Base-by-base conservation (phyloP, 176 grass and related monocot species). In the Triticum urartu region DNA sequence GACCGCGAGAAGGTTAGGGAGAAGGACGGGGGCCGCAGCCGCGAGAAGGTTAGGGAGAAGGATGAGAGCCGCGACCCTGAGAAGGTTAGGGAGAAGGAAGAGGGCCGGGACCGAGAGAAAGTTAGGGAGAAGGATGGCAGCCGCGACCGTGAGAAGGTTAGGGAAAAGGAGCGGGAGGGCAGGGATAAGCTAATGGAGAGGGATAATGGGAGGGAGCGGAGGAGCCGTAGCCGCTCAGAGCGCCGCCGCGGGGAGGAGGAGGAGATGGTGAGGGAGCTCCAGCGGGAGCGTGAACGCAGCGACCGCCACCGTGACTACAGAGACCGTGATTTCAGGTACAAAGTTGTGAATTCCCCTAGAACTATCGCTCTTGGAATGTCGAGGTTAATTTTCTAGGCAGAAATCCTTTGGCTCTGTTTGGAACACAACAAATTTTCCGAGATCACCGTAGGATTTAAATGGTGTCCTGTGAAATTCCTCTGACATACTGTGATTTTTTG, bases 271-370 rank as follows among this genome's bases (percentile, higher is more conserved):
- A 83, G 85, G 67, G 89, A 90, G 84, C 85, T 90, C 34, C 58
- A 87, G 85, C 75, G 43, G 15, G 85, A 91, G 81, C 85, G 89
- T 2, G 90, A 89, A 33, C 79, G 67, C 70, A 81, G 67, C 60
- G 92, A 94, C 60, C 89, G 69, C 20, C 81, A 84, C 79, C 86
- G 83, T 33, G 83, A 68, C 54, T 89, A 93, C 67, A 73, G 88
- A 15, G 92, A 91, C 59, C 92, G 86, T 40, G 91, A 92, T 87
- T 93, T 91, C 86, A 95, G 97, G 97, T 95, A 63, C 67, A 40
- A 28, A 47, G 3, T 47, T 47, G 3, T 47, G 43, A 47, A 13
- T 13, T 83, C 68, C 52, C 74, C 4, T 83, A 36, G 33, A 54
- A 60, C 43, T 13, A 64, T 48, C 9, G 43, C 61, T 18, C 38